Base-by-base conservation (phyloP, 148 eudicot genomes). In the Cornus suecica region DNA sequence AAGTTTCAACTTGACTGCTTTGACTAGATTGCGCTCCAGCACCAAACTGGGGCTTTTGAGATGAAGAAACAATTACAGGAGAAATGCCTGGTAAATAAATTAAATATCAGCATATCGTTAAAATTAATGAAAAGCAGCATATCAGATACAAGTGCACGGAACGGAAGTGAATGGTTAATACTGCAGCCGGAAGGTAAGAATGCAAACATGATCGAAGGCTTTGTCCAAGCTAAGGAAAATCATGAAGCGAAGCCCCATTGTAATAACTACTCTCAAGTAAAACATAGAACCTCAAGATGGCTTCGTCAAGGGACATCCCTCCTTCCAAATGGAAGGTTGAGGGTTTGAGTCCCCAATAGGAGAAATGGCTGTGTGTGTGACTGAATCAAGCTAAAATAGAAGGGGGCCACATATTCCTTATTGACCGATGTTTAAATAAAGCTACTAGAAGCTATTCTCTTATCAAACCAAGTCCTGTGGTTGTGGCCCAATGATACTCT, bases 1-100 rank as follows among this genome's bases (percentile, higher is more conserved):
- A 45, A 30, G 86, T 78, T 66, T 87, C 90, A 61, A 74, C 86
- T 51, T 62, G 86, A 78, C 86, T 77, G 79, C 85, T 82, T 77
- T 77, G 85, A 73, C 88, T 72, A 14, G 80, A 76, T 32, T 77
- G 80, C 56, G 76, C 78, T 51, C 73, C 81, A 71, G 76, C 70
- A 66, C 70, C 84, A 56, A 51, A 61, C n/a, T 80, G 83, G 63
- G 76, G 74, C 79, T 74, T 78, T 72, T 76, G 80, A 56, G 67
- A 70, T 56, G 82, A 63, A 70, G 72, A 60, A 22, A 28, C 74
- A 29, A 56, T 52, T 22, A 74, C 37, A 14, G 77, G 28, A 65
- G 76, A 75, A 48, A 67, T 75, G 29, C 82, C 88, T 82, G 81
- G 27, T 62, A n/a, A 56, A 83, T 30, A 69, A 75, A 48, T 69